phyloP scores from a whole-genome alignment of 2,329 filamentous ascomycete genomes.

The Plectosphaerella plurivora region DNA sequence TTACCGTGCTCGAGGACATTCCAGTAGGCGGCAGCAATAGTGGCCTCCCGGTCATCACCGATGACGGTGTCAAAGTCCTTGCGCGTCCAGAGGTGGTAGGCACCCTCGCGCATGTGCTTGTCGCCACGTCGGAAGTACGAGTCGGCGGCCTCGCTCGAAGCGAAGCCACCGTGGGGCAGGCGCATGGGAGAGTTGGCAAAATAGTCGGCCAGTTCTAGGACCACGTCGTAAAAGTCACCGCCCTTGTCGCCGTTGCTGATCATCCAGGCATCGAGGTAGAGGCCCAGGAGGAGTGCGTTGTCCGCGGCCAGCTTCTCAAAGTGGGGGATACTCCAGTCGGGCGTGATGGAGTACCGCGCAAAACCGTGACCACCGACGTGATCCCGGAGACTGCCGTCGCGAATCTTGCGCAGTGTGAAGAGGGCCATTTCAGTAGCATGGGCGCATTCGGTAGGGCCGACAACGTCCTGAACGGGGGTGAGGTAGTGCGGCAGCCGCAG shows the following conservation, averaged over 20 bases:
- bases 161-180: slow-evolving; percentile 68
- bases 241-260: slow-evolving; percentile 45
- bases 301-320: slow-evolving; percentile 98
- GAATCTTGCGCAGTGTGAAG: slow-evolving; percentile 72
- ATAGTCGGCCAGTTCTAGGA: slow-evolving; percentile 83
- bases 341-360: slow-evolving; percentile 78
- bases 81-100: slow-evolving; percentile 90
- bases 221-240: slow-evolving; percentile 70
- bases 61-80: slow-evolving; percentile 80
- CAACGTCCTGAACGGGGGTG: slow-evolving; percentile 71
- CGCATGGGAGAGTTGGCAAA: slow-evolving; percentile 68
- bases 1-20: slow-evolving; percentile 82
- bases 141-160: slow-evolving; percentile 86
- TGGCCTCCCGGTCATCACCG: slow-evolving; percentile 39
- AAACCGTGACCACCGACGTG: slow-evolving; percentile 52
- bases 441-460: slow-evolving; percentile 74
- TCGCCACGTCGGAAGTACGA: slow-evolving; percentile 72
- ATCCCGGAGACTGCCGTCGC: slow-evolving; percentile 49
- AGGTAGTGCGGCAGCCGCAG: slow-evolving; percentile 71
- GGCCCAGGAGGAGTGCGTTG: slow-evolving; percentile 76
- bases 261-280: slow-evolving; percentile 85
- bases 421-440: slow-evolving; percentile 75
- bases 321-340: slow-evolving; percentile 90
- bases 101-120: slow-evolving; percentile 80
- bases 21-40: slow-evolving; percentile 79